Percentiles rank a stretch among this genome's conserved stretches.
Evolutionary conservation across 2,329 filamentous ascomycete species (phyloP).

Genomic region (Bertia moriformis): DNA sequence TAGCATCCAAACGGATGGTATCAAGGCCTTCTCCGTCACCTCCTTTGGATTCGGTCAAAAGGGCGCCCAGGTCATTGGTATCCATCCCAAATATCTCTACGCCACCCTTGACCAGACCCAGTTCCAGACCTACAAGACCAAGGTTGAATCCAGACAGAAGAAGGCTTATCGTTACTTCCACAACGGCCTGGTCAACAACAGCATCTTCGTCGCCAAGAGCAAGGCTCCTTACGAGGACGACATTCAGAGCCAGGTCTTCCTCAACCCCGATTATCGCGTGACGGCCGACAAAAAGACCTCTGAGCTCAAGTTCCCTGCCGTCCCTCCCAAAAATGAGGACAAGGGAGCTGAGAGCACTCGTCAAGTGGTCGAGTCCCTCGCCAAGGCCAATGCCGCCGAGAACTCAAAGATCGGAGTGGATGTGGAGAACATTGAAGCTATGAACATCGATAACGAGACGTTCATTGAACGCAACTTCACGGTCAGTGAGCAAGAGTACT

Average conservation of each 20-base stretch:
- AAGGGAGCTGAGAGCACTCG: slow-evolving; percentile 52
- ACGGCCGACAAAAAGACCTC: slow-evolving; percentile 73
- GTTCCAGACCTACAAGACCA: slow-evolving; percentile 69
- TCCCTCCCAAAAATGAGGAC: slow-evolving; percentile 50
- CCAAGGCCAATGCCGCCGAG: slow-evolving; percentile 41
- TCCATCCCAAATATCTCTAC: slow-evolving; percentile 91
- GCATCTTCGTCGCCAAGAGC: slow-evolving; percentile 87
- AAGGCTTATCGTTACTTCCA: slow-evolving; percentile 98
- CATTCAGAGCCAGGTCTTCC: slow-evolving; percentile 73
- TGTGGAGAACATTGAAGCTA: slow-evolving; percentile 71
- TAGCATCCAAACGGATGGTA: slow-evolving; percentile 87
- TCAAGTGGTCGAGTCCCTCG: slow-evolving; percentile 64
- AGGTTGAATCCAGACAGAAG: slow-evolving; percentile 90
- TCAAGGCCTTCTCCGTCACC: slow-evolving; percentile 97
- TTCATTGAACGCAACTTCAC: slow-evolving; percentile 96
- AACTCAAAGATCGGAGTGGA: slow-evolving; percentile 83
- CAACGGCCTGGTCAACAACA: slow-evolving; percentile 95
- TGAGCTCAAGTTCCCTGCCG: slow-evolving; percentile 57
- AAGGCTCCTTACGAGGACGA: slow-evolving; percentile 80
- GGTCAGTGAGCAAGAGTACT: slow-evolving; percentile 69
- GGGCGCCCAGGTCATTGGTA: slow-evolving; percentile 90
- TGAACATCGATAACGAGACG: slow-evolving; percentile 87
- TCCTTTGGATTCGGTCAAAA: slow-evolving; percentile 99
- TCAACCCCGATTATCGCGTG: slow-evolving; percentile 87
- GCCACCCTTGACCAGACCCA: slow-evolving; percentile 80